Evolutionary conservation across 345 rosid genomes (phyloP).

Genomic region (Syzygium oleosum): DNA sequence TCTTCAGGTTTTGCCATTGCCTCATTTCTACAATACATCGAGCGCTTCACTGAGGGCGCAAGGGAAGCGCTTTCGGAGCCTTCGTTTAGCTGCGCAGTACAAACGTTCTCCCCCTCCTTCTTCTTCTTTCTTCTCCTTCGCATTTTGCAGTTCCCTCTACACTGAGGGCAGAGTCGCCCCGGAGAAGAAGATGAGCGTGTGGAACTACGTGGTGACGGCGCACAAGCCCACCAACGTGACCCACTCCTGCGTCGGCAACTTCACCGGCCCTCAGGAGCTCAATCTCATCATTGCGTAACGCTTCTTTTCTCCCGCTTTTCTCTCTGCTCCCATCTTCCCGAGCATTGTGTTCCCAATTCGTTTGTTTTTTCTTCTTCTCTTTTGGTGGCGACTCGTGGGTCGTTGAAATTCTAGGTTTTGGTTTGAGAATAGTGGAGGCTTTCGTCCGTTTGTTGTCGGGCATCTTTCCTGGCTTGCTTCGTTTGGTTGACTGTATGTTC

Average conservation of each 20-base stretch:
- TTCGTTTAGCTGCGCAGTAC: too few species aligned
- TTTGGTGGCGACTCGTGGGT: background rate
- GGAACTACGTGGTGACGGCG: slow-evolving; percentile 55
- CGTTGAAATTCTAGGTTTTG: background rate
- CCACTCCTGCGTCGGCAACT: slow-evolving; percentile 94
- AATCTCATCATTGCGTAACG: slow-evolving; percentile 90
- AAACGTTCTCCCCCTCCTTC: background rate
- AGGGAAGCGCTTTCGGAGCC: too few species aligned
- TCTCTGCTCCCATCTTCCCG: background rate
- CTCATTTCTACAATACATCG: too few species aligned
- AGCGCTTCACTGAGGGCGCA: too few species aligned
- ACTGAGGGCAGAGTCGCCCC: background rate
- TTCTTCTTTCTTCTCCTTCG: background rate
- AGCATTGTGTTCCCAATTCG: background rate
- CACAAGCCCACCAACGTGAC: slow-evolving; percentile 82
- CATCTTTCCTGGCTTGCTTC: background rate
- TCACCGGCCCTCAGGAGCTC: slow-evolving; percentile 86
- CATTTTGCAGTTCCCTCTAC: background rate
- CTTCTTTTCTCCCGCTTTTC: background rate
- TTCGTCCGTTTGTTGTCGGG: background rate
- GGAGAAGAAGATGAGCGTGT: slow-evolving; percentile 22
- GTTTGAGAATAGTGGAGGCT: background rate
- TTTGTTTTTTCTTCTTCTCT: background rate
- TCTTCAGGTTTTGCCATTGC: too few species aligned
- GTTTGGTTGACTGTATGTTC: background rate